These are phyloP conservation scores for Acacia acuminata DNA, from an alignment of 306 rosid species.

Conservation along the genomic window DNA sequence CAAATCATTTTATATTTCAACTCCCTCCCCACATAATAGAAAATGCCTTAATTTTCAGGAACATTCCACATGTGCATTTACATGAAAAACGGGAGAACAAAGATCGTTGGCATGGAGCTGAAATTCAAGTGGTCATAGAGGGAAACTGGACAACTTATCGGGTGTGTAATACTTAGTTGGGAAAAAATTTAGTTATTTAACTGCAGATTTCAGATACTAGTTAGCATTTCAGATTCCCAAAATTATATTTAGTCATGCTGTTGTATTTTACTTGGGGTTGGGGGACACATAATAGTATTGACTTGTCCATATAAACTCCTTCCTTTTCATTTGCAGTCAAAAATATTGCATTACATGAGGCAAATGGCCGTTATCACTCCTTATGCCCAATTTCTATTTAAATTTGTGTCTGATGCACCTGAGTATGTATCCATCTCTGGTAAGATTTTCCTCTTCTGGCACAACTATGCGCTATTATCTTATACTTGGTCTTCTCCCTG, in stretches of 20 bases:
- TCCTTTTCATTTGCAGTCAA: slow-evolving; percentile 67
- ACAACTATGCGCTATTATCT: slow-evolving; percentile 29
- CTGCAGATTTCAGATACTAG: slow-evolving; percentile 23
- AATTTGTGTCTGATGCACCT: slow-evolving; percentile 72
- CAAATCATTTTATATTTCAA: slow-evolving; percentile 22
- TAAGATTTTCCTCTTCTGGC: slow-evolving; percentile 4
- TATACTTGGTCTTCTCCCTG: slow-evolving; percentile 26
- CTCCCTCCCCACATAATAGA: slow-evolving; percentile 29
- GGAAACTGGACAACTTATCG: slow-evolving; percentile 99
- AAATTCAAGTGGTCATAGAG: slow-evolving; percentile 96
- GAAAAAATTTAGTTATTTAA: slow-evolving; percentile 17
- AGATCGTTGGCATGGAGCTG: slow-evolving; percentile 88
- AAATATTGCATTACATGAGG: slow-evolving; percentile 94
- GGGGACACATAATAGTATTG: neutral
- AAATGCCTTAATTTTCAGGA: slow-evolving; percentile 56
- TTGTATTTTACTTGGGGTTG: neutral
- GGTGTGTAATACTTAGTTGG: slow-evolving; percentile 44
- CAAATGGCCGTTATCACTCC: slow-evolving; percentile 87
- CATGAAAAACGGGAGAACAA: slow-evolving; percentile 78
- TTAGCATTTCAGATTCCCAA: slow-evolving; percentile 17
- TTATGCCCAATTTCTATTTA: slow-evolving; percentile 76
- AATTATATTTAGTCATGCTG: slow-evolving; percentile 25
- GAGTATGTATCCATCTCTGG: slow-evolving; percentile 66
- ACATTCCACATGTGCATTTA: slow-evolving; percentile 85
- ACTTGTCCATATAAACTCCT: slow-evolving; percentile 30